phyloP scores from a whole-genome alignment of 768 basidiomycete genomes.

The Paxillus ammoniavirescens region DNA sequence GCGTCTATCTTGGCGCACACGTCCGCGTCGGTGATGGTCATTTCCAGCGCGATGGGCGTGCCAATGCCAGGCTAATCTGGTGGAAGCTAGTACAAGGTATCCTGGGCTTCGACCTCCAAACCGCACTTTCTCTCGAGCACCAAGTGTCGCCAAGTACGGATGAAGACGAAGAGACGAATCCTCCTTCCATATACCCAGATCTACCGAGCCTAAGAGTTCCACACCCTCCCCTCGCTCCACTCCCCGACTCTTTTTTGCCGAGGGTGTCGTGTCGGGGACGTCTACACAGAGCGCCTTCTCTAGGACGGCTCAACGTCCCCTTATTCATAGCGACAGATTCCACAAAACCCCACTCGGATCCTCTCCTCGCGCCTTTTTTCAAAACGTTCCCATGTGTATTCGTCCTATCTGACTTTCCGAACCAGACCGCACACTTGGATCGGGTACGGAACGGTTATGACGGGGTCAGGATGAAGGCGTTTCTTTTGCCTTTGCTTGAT shows the following conservation, averaged over 20 bases:
- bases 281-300: conserved; percentile 33
- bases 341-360: conserved; percentile 36
- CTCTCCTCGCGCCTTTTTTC: conserved; percentile 44
- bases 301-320: conserved; percentile 50
- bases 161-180: conserved; percentile 6
- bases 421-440: conserved; percentile 30
- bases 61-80: conserved; percentile 52
- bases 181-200: conserved; percentile 19
- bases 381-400: conserved; percentile 64
- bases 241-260: conserved; percentile 14
- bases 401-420: conserved; percentile 51
- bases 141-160: neutral
- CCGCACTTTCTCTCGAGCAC: conserved; percentile 32
- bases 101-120: conserved; percentile 40
- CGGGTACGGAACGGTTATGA: conserved; percentile 46
- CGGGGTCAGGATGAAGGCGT: conserved; percentile 42
- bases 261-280: conserved; percentile 37
- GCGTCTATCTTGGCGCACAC: conserved; percentile 59
- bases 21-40: conserved; percentile 67
- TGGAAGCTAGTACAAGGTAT: conserved; percentile 51
- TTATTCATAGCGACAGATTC: conserved; percentile 69
- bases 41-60: conserved; percentile 44
- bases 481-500: conserved; percentile 65
- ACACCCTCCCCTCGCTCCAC: conserved; percentile 27
- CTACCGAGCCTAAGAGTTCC: conserved; percentile 19